Percentiles rank a stretch among this genome's conserved stretches.
Conservation (phyloP, 768 basidiomycete genomes). For the Termitomyces sp. region DNA sequence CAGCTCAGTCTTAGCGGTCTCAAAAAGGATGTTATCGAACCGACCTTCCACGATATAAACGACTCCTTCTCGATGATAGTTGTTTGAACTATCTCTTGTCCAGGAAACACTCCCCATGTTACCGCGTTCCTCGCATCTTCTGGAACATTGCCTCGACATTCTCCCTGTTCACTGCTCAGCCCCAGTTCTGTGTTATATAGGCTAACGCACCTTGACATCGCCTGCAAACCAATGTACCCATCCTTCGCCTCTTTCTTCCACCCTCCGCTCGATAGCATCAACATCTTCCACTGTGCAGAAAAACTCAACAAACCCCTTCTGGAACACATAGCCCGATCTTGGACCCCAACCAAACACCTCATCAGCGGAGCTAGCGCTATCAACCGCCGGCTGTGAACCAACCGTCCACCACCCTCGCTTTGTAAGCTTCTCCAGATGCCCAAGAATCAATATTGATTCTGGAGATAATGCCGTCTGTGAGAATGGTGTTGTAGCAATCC, state of each 20-base stretch:
- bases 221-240: conserved; percentile 87
- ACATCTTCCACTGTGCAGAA: conserved; percentile 70
- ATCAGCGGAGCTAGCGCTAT: conserved; percentile 74
- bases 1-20: conserved; percentile 1
- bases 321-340: conserved; percentile 88
- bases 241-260: conserved; percentile 51
- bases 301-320: conserved; percentile 97
- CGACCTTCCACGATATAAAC: conserved; percentile 95
- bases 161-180: conserved; percentile 50
- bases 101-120: conserved; percentile 98
- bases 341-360: conserved; percentile 92
- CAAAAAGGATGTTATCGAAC: conserved; percentile 1
- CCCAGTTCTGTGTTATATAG: neutral
- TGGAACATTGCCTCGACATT: conserved; percentile 74
- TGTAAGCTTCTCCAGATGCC: conserved; percentile 75
- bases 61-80: conserved; percentile 96
- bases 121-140: conserved; percentile 87
- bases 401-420: conserved; percentile 91
- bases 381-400: conserved; percentile 92
- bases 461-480: conserved; percentile 76
- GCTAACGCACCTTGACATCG: conserved; percentile 59
- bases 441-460: conserved; percentile 81
- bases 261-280: conserved; percentile 53
- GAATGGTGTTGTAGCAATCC: conserved; percentile 81
- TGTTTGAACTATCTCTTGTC: conserved; percentile 92